These are phyloP conservation scores for Oryza brachyantha DNA, from an alignment of 176 grass and related monocot species.

Conservation along the genomic window DNA sequence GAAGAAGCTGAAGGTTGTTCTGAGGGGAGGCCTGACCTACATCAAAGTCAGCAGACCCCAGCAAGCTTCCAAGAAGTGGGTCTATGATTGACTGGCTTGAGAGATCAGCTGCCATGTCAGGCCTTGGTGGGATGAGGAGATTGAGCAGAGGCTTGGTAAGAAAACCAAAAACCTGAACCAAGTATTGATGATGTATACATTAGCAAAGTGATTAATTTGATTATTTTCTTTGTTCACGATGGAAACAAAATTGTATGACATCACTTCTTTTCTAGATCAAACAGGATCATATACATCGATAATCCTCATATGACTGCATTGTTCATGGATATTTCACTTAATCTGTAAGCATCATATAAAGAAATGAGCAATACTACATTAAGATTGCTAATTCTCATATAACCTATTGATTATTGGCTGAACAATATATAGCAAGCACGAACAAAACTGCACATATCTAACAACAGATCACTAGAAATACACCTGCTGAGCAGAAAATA, in stretches of 20 bases:
- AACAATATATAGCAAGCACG: neutral
- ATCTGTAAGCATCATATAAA: constrained; percentile 11
- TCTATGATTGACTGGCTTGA: constrained; percentile 60
- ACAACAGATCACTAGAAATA: neutral
- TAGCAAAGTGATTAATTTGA: constrained; percentile 15
- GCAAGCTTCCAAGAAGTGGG: constrained; percentile 55
- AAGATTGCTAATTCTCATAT: neutral
- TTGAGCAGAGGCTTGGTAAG: constrained; percentile 80
- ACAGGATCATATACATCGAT: neutral
- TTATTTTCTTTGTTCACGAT: neutral
- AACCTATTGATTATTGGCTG: neutral
- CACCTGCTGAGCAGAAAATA: neutral
- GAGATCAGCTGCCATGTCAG: constrained; percentile 36
- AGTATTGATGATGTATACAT: constrained; percentile 22
- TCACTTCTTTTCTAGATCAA: neutral
- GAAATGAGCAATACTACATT: constrained; percentile 13
- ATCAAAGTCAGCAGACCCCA: constrained; percentile 54
- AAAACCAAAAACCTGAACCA: constrained; percentile 76
- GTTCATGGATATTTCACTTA: neutral
- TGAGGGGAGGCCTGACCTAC: constrained; percentile 36
- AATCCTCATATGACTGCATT: neutral
- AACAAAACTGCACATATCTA: neutral
- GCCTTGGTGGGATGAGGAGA: constrained; percentile 58
- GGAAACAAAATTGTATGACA: constrained; percentile 15
- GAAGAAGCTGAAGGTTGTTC: constrained; percentile 52